Conservation (phyloP, 164 flowering plant species). For the Protea cynaroides region DNA sequence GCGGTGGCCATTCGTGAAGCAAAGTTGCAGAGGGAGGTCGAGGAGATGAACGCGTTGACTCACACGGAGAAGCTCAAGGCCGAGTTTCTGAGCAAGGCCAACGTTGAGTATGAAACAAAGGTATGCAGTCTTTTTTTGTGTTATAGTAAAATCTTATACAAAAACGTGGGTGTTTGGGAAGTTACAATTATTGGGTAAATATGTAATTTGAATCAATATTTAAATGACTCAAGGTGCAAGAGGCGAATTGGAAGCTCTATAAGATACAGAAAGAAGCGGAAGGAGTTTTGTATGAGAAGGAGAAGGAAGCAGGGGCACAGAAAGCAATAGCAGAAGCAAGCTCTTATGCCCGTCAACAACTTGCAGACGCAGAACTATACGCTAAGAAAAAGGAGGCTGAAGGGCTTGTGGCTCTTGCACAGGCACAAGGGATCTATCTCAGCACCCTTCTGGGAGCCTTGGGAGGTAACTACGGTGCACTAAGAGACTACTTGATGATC, state of each 20-base stretch:
- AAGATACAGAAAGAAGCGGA: slow-evolving; percentile 17
- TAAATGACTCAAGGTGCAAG: slow-evolving; percentile 21
- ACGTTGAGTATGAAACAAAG: slow-evolving; percentile 36
- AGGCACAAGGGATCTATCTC: slow-evolving; percentile 27
- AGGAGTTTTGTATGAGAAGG: slow-evolving; percentile 1
- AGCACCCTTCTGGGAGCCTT: slow-evolving; percentile 17
- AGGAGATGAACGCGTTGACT: slow-evolving; percentile 30
- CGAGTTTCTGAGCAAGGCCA: slow-evolving; percentile 35
- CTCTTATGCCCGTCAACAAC: slow-evolving; percentile 19
- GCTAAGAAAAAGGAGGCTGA: slow-evolving; percentile 33
- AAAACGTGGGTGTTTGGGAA: too few relatives aligned
- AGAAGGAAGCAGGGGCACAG: slow-evolving; percentile 5
- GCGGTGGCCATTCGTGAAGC: slow-evolving; percentile 38
- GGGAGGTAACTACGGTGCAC: slow-evolving; percentile 26
- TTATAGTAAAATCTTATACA: too few relatives aligned
- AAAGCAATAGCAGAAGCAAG: slow-evolving; percentile 22
- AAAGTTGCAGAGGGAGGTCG: slow-evolving; percentile 40
- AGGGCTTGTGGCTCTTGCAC: slow-evolving; percentile 18
- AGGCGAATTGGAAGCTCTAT: slow-evolving; percentile 27
- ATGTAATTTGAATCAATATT: too few relatives aligned
- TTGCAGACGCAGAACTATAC: slow-evolving; percentile 29
- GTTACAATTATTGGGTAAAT: too few relatives aligned
- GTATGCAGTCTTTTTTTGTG: neutral
- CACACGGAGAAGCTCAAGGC: slow-evolving; percentile 13
- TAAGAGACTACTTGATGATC: slow-evolving; percentile 40